A percentile compares a stretch with the other conserved stretches of the same genome.
Conservation (phyloP, 371 early-diverging fungal species). For the Mortierella sp. region DNA sequence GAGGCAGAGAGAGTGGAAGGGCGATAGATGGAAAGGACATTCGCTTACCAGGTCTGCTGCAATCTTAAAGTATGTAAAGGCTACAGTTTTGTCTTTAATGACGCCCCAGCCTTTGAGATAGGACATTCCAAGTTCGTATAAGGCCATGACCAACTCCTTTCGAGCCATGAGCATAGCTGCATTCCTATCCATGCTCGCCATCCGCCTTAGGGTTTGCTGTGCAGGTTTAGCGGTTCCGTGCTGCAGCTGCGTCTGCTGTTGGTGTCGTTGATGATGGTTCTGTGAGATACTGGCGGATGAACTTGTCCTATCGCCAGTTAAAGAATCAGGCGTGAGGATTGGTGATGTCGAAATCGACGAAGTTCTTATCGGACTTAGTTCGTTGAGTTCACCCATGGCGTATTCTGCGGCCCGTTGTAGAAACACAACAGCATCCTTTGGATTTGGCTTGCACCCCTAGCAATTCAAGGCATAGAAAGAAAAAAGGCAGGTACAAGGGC, state of each 20-base stretch:
- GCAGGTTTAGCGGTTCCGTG: background rate
- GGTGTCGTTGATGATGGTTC: constrained; percentile 8
- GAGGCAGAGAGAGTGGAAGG: background rate
- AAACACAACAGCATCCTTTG: constrained; percentile 72
- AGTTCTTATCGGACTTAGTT: constrained; percentile 32
- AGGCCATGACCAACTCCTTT: constrained; percentile 80
- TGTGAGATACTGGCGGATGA: too few relatives aligned
- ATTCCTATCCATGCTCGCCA: constrained; percentile 43
- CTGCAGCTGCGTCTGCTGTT: constrained; percentile 32
- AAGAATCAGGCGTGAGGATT: background rate
- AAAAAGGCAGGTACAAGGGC: too few relatives aligned
- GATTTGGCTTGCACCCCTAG: constrained; percentile 78
- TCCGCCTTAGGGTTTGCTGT: constrained; percentile 24
- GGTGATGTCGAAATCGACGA: background rate
- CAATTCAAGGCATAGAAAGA: background rate
- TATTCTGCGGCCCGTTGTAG: constrained; percentile 83
- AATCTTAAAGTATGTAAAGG: constrained; percentile 75
- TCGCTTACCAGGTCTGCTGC: constrained; percentile 73
- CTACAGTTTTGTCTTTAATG: constrained; percentile 66
- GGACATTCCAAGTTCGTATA: constrained; percentile 87
- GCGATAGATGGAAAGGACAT: background rate
- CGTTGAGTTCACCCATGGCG: constrained; percentile 70
- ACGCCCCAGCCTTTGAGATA: constrained; percentile 94
- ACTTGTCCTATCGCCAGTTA: background rate
- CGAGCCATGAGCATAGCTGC: constrained; percentile 41